phyloP scores from a whole-genome alignment of 2,329 filamentous ascomycete species.

The Trichoderma oligosporum region DNA sequence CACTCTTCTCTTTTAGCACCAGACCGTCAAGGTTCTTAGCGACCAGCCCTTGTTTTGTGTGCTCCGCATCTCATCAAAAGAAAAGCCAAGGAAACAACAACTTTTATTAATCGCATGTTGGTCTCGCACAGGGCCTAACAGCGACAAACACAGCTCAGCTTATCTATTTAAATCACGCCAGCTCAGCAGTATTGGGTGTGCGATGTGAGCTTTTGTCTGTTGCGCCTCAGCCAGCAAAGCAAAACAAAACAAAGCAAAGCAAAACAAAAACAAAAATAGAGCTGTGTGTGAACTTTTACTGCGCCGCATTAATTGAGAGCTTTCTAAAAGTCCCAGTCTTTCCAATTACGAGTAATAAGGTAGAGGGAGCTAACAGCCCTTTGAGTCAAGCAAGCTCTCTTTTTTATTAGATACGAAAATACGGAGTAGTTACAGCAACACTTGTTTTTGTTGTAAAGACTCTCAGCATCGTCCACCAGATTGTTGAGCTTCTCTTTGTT shows the following conservation, averaged over 20 bases:
- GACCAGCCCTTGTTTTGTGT: not conserved
- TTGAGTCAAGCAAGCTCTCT: too few relatives aligned
- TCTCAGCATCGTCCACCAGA: too few relatives aligned
- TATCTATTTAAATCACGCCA: slow-evolving; percentile 3
- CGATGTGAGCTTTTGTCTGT: slow-evolving; percentile 5
- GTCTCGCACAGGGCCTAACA: too few relatives aligned
- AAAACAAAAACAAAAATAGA: too few relatives aligned
- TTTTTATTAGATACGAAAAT: too few relatives aligned
- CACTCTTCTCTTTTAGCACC: not conserved
- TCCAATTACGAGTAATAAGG: too few relatives aligned
- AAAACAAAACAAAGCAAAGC: not conserved
- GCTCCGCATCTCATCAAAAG: not conserved
- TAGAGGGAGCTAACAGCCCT: too few relatives aligned
- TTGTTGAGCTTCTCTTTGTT: too few relatives aligned
- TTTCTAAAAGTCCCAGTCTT: too few relatives aligned
- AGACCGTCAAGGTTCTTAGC: not conserved
- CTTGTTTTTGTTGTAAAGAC: too few relatives aligned
- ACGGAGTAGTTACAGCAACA: too few relatives aligned
- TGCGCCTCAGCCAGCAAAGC: not conserved
- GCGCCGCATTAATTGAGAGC: too few relatives aligned
- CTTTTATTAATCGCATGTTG: not conserved
- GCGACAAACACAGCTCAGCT: not conserved
- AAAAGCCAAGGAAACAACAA: not conserved
- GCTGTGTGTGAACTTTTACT: not conserved
- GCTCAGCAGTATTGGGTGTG: slow-evolving; percentile 6